phyloP scores from a whole-genome alignment of 2,329 filamentous ascomycete genomes.

The Diaporthe sp. region DNA sequence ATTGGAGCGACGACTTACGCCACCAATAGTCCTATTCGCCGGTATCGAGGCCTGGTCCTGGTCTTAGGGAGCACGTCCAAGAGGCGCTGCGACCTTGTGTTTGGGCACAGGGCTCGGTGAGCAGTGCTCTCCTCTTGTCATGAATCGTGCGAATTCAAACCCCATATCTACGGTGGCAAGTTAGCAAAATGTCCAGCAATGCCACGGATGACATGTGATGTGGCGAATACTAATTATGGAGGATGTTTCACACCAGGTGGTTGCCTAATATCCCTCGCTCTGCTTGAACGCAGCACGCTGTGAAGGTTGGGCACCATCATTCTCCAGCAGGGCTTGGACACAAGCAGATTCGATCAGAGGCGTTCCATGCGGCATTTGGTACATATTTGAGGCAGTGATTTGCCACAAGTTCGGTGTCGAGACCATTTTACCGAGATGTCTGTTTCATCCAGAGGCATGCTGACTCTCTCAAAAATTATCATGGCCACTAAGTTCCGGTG shows the following conservation, averaged over 20 bases:
- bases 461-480: neutral
- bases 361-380: neutral
- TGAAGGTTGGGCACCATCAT: too few relatives aligned
- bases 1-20: neutral
- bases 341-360: neutral
- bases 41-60: neutral
- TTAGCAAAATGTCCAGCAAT: neutral
- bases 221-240: neutral
- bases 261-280: neutral
- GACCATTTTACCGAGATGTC: neutral
- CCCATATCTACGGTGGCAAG: neutral
- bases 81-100: slow-evolving; percentile 8
- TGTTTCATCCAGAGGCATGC: neutral
- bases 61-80: neutral
- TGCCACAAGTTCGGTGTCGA: neutral
- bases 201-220: neutral
- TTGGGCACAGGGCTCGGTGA: neutral
- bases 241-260: neutral
- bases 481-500: too few relatives aligned
- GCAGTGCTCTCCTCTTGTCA: neutral
- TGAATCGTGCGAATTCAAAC: slow-evolving; percentile 8
- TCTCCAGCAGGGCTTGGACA: neutral
- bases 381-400: neutral
- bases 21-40: neutral
- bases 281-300: neutral